A percentile compares a stretch with the other conserved stretches of the same genome.
These are phyloP conservation scores for Isoetes engelmannii DNA, from an alignment of 83 land plant genomes.

Conservation along the genomic window DNA sequence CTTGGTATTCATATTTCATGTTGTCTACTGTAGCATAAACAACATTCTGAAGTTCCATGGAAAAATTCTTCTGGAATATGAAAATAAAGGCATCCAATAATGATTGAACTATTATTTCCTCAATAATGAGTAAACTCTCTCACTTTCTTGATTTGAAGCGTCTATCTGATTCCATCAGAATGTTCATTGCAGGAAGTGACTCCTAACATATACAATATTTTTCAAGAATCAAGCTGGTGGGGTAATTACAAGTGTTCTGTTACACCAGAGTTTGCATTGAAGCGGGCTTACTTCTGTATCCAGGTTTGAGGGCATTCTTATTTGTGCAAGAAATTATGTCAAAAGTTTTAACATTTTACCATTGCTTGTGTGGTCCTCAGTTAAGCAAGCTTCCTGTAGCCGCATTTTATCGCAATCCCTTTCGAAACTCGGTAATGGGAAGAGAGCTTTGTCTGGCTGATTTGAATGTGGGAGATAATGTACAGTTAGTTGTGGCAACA, in stretches of 20 bases:
- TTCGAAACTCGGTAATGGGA: slow-evolving; percentile 71
- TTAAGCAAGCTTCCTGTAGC: slow-evolving; percentile 60
- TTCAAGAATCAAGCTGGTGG: slow-evolving; percentile 81
- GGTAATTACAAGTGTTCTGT: slow-evolving; percentile 61
- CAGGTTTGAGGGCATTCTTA: slow-evolving; percentile 39
- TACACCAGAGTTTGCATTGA: slow-evolving; percentile 30
- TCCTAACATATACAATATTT: slow-evolving; percentile 53
- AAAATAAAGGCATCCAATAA: too few species aligned
- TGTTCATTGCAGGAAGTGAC: slow-evolving; percentile 69
- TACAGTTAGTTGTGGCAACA: slow-evolving; percentile 60
- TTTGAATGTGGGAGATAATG: slow-evolving; percentile 26
- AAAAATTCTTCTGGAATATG: too few species aligned
- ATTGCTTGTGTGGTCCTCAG: slow-evolving; percentile 20
- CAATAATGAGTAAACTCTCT: too few species aligned
- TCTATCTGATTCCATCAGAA: neutral
- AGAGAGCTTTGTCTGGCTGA: slow-evolving; percentile 77
- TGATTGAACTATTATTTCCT: too few species aligned
- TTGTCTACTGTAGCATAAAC: too few species aligned
- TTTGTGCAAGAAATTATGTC: neutral
- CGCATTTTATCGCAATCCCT: slow-evolving; percentile 52
- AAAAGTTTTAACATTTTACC: neutral
- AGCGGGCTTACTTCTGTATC: slow-evolving; percentile 70
- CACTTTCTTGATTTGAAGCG: neutral
- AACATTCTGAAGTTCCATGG: too few species aligned
- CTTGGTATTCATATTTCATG: too few species aligned